Conservation (phyloP, 768 basidiomycete species). For the Piloderma croceum region DNA sequence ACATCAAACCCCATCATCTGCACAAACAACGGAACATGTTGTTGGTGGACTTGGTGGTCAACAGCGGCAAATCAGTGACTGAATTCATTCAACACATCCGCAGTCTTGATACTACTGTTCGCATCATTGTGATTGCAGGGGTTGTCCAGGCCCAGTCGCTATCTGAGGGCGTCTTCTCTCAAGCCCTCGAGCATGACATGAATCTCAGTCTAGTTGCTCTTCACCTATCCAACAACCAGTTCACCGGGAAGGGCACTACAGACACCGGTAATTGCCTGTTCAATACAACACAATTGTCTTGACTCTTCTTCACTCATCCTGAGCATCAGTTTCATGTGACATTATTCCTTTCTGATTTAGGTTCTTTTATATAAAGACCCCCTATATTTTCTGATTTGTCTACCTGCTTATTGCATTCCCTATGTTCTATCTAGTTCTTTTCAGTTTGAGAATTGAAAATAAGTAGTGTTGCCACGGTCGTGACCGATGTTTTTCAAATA, state of each 20-base stretch:
- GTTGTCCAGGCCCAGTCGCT: conserved; percentile 16
- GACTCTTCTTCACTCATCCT: too few relatives aligned
- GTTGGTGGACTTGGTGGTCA: conserved; percentile 22
- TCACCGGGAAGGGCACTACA: conserved; percentile 17
- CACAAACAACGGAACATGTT: conserved; percentile 11
- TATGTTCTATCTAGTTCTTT: too few relatives aligned
- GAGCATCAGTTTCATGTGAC: too few relatives aligned
- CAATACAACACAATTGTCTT: conserved; percentile 18
- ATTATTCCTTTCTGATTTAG: too few relatives aligned
- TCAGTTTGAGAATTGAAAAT: too few relatives aligned
- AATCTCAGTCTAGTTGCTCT: conserved; percentile 17
- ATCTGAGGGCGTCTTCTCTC: conserved; percentile 8
- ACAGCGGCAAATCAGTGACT: conserved; percentile 19
- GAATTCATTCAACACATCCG: conserved; percentile 18
- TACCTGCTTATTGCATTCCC: too few relatives aligned
- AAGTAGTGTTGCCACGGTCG: too few relatives aligned
- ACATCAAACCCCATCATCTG: conserved; percentile 14
- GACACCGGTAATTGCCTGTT: conserved; percentile 21
- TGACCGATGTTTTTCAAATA: too few relatives aligned
- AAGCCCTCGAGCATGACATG: conserved; percentile 11
- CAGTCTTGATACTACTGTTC: conserved; percentile 7
- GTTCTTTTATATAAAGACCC: too few relatives aligned
- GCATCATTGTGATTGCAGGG: conserved; percentile 15
- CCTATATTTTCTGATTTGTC: too few relatives aligned
- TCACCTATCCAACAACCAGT: conserved; percentile 18